Evolutionary conservation across 352 stramenopile genomes (phyloP), one percentile per base, ranked within the genome.

Genomic region (Aphanomyces cochlioides): DNA sequence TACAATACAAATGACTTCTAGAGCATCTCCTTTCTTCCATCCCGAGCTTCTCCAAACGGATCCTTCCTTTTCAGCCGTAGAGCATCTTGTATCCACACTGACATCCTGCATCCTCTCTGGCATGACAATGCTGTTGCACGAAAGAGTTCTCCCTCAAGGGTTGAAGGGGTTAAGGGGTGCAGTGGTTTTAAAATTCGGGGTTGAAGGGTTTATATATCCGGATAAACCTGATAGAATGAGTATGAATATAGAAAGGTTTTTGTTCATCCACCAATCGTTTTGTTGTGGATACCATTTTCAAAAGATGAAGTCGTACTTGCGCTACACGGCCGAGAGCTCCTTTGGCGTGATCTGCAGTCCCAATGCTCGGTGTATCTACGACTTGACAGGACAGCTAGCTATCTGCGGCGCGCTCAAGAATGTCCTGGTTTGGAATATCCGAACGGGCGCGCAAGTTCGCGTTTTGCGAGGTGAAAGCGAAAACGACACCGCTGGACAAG

Each of bases 301-400:
- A 75, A 71, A 90, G 82, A 90, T 95, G 82, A 97, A 98, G 85
- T 96, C 87, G 66, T 98, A 98, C 74, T 79, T 97, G 73, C 90
- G 93, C 67, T 98, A 98, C 72, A 85, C 93, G 76, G 88, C 90
- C 72, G 77, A 88, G 68, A 80, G 79, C 71, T 90, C 85, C 53
- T 97, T 98, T 73, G 93, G 93, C 69, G 82, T 98, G 15, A 95
- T 98, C 61, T 75, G 88, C 28, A 89, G 90, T 39, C 77, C 94
- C 8, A 84, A 94, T 57, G 87, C 90, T 58, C 97, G 97, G 69
- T 84, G 94, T 19, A 76, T 96, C 36, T 96, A 89, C 75, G 90
- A 97, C 77, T 68, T 79, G 17, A 87, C 81, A n/a, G 90, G 89
- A 15, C 80, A 87, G 65, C 84, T 97, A 43, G 90, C 87, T n/a